phyloP scores from a whole-genome alignment of 768 basidiomycete genomes.

The Trametes meyenii region DNA sequence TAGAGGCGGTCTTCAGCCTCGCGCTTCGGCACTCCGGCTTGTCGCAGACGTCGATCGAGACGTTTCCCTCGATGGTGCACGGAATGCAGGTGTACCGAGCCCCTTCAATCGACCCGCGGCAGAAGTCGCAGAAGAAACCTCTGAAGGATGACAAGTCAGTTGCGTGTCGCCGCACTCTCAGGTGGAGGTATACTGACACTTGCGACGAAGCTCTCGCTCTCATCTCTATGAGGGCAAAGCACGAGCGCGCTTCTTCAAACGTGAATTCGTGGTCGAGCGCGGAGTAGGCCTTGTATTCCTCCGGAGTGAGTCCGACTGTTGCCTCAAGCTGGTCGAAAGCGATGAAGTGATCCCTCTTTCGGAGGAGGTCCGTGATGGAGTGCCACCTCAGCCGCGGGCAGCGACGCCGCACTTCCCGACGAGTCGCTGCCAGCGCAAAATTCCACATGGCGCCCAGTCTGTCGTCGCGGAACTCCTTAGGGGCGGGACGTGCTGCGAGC shows the following conservation, averaged over 20 bases:
- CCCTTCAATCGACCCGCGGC: not conserved
- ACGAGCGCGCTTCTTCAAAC: not conserved
- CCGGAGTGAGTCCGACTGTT: not conserved
- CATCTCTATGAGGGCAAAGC: not conserved
- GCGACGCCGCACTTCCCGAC: not conserved
- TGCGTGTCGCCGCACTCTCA: not conserved
- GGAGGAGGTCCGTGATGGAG: not conserved
- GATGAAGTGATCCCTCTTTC: not conserved
- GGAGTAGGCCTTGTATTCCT: not conserved
- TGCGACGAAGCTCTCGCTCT: not conserved
- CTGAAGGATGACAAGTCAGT: not conserved
- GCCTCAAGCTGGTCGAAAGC: not conserved
- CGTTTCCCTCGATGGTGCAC: not conserved
- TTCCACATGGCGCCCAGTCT: not conserved
- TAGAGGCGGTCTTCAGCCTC: not conserved
- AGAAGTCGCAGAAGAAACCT: not conserved
- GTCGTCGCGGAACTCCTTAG: not conserved
- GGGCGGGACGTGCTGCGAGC: not conserved
- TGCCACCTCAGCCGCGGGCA: not conserved
- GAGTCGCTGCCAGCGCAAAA: not conserved
- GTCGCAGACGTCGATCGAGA: conserved; percentile 5
- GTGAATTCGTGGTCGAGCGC: not conserved
- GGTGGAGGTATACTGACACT: not conserved
- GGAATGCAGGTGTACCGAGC: not conserved
- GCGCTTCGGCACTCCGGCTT: conserved; percentile 1